Conservation (phyloP, 2,329 filamentous ascomycete genomes). For the Nannizziopsis arthrosporioides region DNA sequence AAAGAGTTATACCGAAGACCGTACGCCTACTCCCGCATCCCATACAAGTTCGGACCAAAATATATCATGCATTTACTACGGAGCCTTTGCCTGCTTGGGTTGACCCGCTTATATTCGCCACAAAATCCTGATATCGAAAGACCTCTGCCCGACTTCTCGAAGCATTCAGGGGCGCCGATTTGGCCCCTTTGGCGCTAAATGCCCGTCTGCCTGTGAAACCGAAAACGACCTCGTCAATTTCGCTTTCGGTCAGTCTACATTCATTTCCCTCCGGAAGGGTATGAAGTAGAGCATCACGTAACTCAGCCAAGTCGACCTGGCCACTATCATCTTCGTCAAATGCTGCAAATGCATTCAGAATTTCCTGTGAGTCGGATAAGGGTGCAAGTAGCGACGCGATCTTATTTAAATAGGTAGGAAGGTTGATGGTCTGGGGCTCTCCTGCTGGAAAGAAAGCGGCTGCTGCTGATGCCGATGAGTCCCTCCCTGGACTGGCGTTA, state of each 20-base stretch:
- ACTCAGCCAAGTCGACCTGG: constrained; percentile 71
- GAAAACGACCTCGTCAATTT: constrained; percentile 76
- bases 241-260: constrained; percentile 50
- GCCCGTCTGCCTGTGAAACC: constrained; percentile 76
- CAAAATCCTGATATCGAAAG: constrained; percentile 89
- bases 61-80: background rate
- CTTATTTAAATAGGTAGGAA: constrained; percentile 75
- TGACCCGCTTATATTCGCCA: constrained; percentile 53
- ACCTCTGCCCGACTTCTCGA: constrained; percentile 63
- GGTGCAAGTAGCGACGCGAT: constrained; percentile 62
- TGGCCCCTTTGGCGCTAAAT: constrained; percentile 50
- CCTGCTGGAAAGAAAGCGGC: constrained; percentile 67
- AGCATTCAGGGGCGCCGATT: constrained; percentile 41
- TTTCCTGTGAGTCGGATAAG: constrained; percentile 65
- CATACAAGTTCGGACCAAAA: background rate
- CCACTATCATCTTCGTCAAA: constrained; percentile 95
- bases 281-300: constrained; percentile 70
- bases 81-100: constrained; percentile 14
- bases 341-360: constrained; percentile 81
- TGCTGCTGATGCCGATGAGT: constrained; percentile 58
- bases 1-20: background rate
- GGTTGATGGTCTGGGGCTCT: constrained; percentile 59
- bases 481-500: constrained; percentile 49
- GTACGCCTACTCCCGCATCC: background rate
- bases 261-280: constrained; percentile 66